Evolutionary conservation across 2,329 filamentous ascomycete species (phyloP), one percentile per base, ranked within the genome.

Genomic region (Aschersonia sp.): DNA sequence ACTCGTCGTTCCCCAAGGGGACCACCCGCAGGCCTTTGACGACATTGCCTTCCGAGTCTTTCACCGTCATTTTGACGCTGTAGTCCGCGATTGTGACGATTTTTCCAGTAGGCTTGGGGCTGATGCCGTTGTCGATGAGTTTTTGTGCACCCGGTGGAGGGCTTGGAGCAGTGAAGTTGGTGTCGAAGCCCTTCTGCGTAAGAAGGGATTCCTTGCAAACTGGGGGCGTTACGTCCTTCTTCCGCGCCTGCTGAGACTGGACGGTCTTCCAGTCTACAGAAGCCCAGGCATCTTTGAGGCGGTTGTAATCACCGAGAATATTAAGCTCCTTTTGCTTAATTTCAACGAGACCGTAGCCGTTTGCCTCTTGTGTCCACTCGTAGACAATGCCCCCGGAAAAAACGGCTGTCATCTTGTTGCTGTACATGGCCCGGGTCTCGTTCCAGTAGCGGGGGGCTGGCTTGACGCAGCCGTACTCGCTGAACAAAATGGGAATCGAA

Each of bases 381-480:
- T 90, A 92, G 43, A 90, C 83, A 43, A 92, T 72, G 53, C 85
- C 85, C 52, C 86, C 86, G 47, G 79, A 82, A 58, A 90, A 79
- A 49, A 78, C 69, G 14, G 70, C 61, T 10, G 66, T 81, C 83
- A 90, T 88, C 53, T 86, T 57, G 40, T 71, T 58, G 49, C 83
- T 75, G 63, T 90, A 90, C 54, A 92, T 79, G 52, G 80, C 70
- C 48, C 69, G 71, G 10, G 87, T 81, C 65, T 92, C 86, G 54
- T 83, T 82, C 68, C 88, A 92, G 56, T 79, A 65, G 55, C 86
- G 83, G 11, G 83, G 81, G n/a, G 68, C 61, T 11, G 79, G 77
- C 39, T 72, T 69, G 68, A 88, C 90, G 76, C 86, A 90, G 51
- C 86, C 86, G 56, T 74, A 83, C 60, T 92, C 86, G 53, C 82